Conservation (phyloP, 2,329 filamentous ascomycete species). For the Aspergillus sp. region DNA sequence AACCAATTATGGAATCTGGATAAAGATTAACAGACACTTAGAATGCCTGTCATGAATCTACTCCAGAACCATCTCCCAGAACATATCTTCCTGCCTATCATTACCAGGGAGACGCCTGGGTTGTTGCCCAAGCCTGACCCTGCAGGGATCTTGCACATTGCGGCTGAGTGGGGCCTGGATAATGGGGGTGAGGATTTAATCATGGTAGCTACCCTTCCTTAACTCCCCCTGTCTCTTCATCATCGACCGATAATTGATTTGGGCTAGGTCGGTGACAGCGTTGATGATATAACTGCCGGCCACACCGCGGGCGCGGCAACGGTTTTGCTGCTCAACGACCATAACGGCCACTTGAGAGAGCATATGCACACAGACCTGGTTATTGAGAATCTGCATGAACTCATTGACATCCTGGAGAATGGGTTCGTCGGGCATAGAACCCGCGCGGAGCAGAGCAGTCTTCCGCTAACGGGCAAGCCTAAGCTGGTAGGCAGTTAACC, state of each 20-base stretch:
- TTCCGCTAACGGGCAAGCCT: slow-evolving; percentile 11
- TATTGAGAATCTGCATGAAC: slow-evolving; percentile 70
- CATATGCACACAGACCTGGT: slow-evolving; percentile 77
- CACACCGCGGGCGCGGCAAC: slow-evolving; percentile 81
- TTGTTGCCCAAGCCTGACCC: slow-evolving; percentile 76
- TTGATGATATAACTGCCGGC: slow-evolving; percentile 92
- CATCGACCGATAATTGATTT: background rate
- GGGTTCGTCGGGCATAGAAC: slow-evolving; percentile 62
- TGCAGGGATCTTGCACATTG: slow-evolving; percentile 84
- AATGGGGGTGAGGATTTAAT: slow-evolving; percentile 44
- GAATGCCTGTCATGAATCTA: slow-evolving; percentile 44
- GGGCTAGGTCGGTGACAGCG: slow-evolving; percentile 64
- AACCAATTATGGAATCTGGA: background rate
- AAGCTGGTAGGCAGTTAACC: background rate
- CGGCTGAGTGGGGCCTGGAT: slow-evolving; percentile 67
- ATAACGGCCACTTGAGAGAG: slow-evolving; percentile 67
- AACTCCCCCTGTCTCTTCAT: background rate
- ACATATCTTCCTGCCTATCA: slow-evolving; percentile 71
- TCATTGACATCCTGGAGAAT: slow-evolving; percentile 71
- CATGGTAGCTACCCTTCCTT: slow-evolving; percentile 28
- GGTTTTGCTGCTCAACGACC: slow-evolving; percentile 82
- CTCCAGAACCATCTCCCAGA: slow-evolving; percentile 70
- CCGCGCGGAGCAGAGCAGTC: slow-evolving; percentile 19
- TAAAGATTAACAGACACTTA: slow-evolving; percentile 14
- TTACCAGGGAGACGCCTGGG: slow-evolving; percentile 75